Base-by-base conservation (phyloP, 257 asterid genomes). In the Parsonsia alboflavescens region DNA sequence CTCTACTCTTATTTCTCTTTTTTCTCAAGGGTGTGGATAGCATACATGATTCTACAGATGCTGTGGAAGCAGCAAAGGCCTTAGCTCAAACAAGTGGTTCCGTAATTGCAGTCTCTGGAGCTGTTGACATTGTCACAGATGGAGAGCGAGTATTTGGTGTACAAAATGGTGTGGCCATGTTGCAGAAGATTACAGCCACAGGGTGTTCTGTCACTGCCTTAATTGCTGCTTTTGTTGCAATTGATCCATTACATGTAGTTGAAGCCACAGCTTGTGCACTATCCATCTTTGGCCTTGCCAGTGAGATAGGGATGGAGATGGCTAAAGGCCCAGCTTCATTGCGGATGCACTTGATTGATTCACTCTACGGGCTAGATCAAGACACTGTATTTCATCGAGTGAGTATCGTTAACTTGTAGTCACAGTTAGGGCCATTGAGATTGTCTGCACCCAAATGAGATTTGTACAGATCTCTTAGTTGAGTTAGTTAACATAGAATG, bases 171-270 rank as follows among this genome's bases (percentile, higher is more conserved):
- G 97, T 89, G 36, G 59, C 96, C 0, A 82, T 92, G 97, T 49
- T 92, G 91, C 99, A 89, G 76, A 89, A 86, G 83, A 86, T 94
- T 61, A 92, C 99, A 26, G 97, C 96, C 28, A 86, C 99, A 5
- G 97, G 99, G 57, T 94, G 99, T 73, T 84, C 99, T 0, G 93
- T 94, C 62, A 90, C 98, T 7, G 97, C 97, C 10, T 89, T 89
- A 21, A 86, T 92, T 24, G 84, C 99, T 24, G 93, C 99, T 59
- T 94, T 94, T 56, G 80, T 94, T 33, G 92, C 99, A 0, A 65
- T 89, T 46, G 89, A 87, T 62, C 96, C 97, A 3, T 67, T 65
- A 4, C 88, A 78, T 26, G 85, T 90, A 1, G 81, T 94, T 0
- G 97, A 92, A 79, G 97, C 99, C 74, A 85, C 97, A 3, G 92